Conservation (phyloP, 192 early-diverging fungal species). For the Cetraspora pellucida region DNA sequence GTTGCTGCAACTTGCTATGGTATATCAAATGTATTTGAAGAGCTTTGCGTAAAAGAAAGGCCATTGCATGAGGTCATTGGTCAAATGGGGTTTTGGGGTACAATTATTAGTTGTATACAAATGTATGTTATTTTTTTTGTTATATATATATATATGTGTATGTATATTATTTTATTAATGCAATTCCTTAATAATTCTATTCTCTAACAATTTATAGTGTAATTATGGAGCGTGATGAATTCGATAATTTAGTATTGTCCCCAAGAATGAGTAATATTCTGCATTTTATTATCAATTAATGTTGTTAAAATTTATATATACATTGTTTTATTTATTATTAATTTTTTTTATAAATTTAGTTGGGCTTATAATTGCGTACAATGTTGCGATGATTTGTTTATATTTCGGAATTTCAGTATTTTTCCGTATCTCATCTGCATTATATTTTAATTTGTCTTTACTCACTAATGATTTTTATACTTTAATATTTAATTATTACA, state of each 20-base stretch:
- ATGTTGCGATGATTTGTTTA: constrained; percentile 68
- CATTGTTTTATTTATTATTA: background rate
- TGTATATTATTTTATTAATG: background rate
- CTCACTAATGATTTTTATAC: constrained; percentile 83
- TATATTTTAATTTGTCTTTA: constrained; percentile 77
- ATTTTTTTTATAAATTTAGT: constrained; percentile 41
- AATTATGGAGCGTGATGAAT: no score
- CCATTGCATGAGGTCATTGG: constrained; percentile 78
- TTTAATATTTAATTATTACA: constrained; percentile 70
- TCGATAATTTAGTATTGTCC: no score
- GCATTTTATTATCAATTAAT: background rate
- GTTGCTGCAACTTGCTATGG: constrained; percentile 76
- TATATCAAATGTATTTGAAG: constrained; percentile 71
- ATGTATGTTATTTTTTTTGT: constrained; percentile 39
- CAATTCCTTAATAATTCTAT: background rate
- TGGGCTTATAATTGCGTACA: constrained; percentile 67
- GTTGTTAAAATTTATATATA: background rate
- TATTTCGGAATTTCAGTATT: constrained; percentile 72
- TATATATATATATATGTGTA: background rate
- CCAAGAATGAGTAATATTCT: background rate
- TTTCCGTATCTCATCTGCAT: constrained; percentile 70
- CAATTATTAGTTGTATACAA: constrained; percentile 74
- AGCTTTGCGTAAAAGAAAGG: constrained; percentile 69
- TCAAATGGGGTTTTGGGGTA: constrained; percentile 72
- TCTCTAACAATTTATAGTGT: no score